phyloP scores from a whole-genome alignment of 345 rosid species.

The Syzygium grande region DNA sequence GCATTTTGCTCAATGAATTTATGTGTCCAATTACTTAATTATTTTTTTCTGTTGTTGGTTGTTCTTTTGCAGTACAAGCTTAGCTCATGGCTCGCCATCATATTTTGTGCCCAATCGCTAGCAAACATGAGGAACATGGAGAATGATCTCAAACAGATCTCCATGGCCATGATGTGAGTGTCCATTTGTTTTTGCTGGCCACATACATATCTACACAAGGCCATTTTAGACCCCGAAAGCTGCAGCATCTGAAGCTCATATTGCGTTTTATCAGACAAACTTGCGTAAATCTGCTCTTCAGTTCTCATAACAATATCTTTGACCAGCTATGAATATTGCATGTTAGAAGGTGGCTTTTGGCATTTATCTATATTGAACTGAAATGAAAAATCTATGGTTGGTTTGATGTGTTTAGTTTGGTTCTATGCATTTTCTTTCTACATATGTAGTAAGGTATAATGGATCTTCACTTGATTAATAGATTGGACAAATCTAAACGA shows the following conservation, averaged over 20 bases:
- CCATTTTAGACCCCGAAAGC: neutral
- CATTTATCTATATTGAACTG: neutral
- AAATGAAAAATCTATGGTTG: neutral
- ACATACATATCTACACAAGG: neutral
- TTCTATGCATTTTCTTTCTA: neutral
- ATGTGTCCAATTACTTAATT: neutral
- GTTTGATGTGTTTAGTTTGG: neutral
- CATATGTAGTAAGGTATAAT: neutral
- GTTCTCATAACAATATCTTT: neutral
- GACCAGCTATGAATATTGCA: neutral
- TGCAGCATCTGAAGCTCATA: neutral
- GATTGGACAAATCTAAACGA: neutral
- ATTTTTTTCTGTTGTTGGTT: neutral
- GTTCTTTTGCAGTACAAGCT: conserved; percentile 66
- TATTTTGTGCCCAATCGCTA: conserved; percentile 91
- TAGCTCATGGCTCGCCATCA: conserved; percentile 93
- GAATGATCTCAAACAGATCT: conserved; percentile 91
- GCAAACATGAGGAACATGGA: conserved; percentile 82
- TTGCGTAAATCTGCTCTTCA: neutral
- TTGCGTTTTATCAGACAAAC: neutral
- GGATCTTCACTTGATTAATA: neutral
- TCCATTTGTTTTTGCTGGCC: neutral
- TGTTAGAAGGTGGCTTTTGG: neutral
- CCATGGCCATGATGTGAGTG: conserved; percentile 96
- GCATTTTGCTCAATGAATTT: neutral